These are phyloP conservation scores for Mycena alexandri DNA, from an alignment of 768 basidiomycete species.

Conservation along the genomic window DNA sequence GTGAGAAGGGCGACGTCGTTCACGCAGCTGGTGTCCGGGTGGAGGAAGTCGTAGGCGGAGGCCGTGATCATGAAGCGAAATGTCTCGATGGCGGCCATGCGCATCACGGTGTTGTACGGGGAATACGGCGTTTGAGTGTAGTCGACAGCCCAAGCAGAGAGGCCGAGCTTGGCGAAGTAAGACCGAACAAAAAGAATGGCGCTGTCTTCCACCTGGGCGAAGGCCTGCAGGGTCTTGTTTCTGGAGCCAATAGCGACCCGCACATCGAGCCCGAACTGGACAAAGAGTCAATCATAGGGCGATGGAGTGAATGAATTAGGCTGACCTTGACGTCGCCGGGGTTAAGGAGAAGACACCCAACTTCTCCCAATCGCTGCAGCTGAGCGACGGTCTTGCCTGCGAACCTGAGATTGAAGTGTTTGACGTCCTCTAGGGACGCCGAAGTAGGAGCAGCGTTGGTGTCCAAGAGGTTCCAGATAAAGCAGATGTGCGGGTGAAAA, in stretches of 20 bases:
- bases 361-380: background rate
- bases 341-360: background rate
- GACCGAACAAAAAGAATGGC: slow-evolving; percentile 12
- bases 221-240: slow-evolving; percentile 5
- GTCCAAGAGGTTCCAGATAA: slow-evolving; percentile 3
- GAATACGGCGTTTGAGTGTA: slow-evolving; percentile 24
- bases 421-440: background rate
- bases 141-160: slow-evolving; percentile 20
- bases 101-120: slow-evolving; percentile 25
- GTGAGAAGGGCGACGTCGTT: slow-evolving; percentile 12
- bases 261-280: slow-evolving; percentile 9
- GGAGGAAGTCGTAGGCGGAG: slow-evolving; percentile 28
- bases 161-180: slow-evolving; percentile 25
- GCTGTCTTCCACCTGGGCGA: slow-evolving; percentile 20
- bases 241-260: slow-evolving; percentile 2
- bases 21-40: slow-evolving; percentile 3
- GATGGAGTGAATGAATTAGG: background rate
- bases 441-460: background rate
- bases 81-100: slow-evolving; percentile 27
- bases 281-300: background rate
- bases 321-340: slow-evolving; percentile 25
- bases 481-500: slow-evolving; percentile 17
- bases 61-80: slow-evolving; percentile 14
- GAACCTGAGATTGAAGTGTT: slow-evolving; percentile 20
- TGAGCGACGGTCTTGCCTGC: slow-evolving; percentile 16